Base-by-base conservation (phyloP, 768 basidiomycete species). In the Pleurotus eryngii region DNA sequence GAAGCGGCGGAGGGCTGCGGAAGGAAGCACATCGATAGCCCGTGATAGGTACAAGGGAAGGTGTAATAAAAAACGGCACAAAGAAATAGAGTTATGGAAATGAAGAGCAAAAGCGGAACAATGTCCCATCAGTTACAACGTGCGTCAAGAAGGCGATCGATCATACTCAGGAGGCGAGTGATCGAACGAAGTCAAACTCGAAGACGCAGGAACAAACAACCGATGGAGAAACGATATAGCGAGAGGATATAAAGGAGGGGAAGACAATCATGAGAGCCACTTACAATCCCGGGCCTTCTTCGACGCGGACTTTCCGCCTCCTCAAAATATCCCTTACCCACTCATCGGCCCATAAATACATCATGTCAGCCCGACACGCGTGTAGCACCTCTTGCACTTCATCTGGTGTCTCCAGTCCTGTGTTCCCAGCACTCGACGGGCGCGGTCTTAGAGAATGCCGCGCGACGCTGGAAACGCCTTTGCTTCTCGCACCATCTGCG, bases 261-360 rank as follows among this genome's bases (percentile, higher is more conserved):
- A 56, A 47, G 35, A 11, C 15, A 27, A 35, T 2, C 9, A 24
- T 2, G 48, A 35, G 24, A 22, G n/a, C 17, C 20, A 22, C 87
- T 68, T 63, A 90, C 89, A 90, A 92, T 38, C 89, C 89, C 59
- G 85, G 83, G 61, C 77, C 76, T 64, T 92, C 89, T 65, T 90
- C 86, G 15, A 89, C 65, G 51, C 86, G 70, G 49, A 90, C 79
- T 65, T 84, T 86, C 62, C 83, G 76, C 37, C 77, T 66, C 11
- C 73, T 69, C 63, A 91, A 70, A 26, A 89, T 69, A 26, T 77
- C 77, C 53, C 78, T 72, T n/a, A 91, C 76, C 5, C 74, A 71
- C 0, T 80, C 75, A 61, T 91, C 88, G 46, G 73, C 67, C 90
- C 90, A 92, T 1, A 92, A 75, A 46, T 75, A 71, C 37, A 81